Evolutionary conservation across 495 filamentous ascomycete species (phyloP).

Genomic region (Xylaria longipes): DNA sequence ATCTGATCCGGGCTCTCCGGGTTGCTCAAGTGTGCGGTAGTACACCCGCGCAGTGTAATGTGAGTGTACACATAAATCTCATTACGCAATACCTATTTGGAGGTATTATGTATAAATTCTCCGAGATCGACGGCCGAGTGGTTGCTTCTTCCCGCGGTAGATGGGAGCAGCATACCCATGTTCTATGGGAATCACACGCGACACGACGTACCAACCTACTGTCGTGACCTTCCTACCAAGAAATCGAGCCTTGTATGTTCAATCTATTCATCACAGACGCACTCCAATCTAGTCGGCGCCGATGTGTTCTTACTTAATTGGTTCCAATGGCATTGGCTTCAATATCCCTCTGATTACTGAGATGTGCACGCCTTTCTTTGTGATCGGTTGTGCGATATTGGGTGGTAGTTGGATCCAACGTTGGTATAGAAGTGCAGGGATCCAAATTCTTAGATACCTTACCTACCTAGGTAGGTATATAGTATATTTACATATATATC

Average conservation of each 20-base stretch:
- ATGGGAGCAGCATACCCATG: background rate
- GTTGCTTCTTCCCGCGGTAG: slow-evolving; percentile 3
- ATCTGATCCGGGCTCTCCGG: slow-evolving; percentile 12
- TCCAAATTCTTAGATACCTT: too few relatives aligned
- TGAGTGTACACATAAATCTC: background rate
- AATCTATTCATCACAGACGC: background rate
- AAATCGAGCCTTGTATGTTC: background rate
- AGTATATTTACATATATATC: too few relatives aligned
- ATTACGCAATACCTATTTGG: background rate
- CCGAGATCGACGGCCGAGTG: slow-evolving; percentile 4
- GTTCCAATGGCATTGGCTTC: background rate
- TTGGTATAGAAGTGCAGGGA: too few relatives aligned
- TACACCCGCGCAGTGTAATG: background rate
- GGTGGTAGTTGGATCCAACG: background rate
- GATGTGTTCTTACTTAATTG: background rate
- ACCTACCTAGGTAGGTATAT: too few relatives aligned
- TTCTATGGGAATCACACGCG: background rate
- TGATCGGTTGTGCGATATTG: background rate
- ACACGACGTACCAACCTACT: background rate
- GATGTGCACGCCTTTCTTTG: background rate
- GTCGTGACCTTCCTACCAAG: background rate
- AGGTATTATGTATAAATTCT: slow-evolving; percentile 1
- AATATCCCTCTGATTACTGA: background rate
- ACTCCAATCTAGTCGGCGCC: background rate
- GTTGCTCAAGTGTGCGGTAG: background rate